Evolutionary conservation across 345 rosid species (phyloP), one percentile per base, ranked within the genome.

Genomic region (Brassica cretica): DNA sequence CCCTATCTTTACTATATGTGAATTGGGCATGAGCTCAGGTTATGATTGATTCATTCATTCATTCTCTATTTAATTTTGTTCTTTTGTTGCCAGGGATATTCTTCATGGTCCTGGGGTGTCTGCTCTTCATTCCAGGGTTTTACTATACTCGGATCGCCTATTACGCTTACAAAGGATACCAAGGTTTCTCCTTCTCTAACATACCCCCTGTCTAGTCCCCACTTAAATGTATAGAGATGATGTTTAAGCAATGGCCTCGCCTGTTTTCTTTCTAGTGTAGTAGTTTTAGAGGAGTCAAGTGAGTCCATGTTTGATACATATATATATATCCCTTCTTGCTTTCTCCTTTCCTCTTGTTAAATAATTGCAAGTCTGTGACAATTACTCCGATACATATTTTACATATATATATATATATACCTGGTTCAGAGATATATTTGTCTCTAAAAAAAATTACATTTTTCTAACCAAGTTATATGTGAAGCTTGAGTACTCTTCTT

Each of bases 81-180:
- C 8, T 39, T 16, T 33, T n/a, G 30, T 69, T 71, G 73, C 63
- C 89, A 94, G 98, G 98, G 74, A 73, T 94, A 44, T 94, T 94
- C 95, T 94, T 94, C 79, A 89, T 87, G 3, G 77, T 94, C 33
- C 80, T 94, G 18, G 98, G 98, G n/a, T 81, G 87, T 73, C 76
- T 94, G 32, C 78, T 94, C 85, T 94, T 94, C 77, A 90, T 92
- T 44, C 98, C 98, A 0, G 98, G 98, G 37, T 94, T 87, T 78
- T 94, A 94, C 74, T 94, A 94, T 24, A 90, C 98, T 0, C 83
- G 98, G 86, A 89, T 94, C 5, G 97, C 98, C 0, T 94, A 92
- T 78, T 94, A 92, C 76, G 98, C 98, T 0, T 92, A 92, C 77
- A 94, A 94, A 79, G 98, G 98, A 53, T 94, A 92, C 88, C 87